A percentile compares a stretch with the other conserved stretches of the same genome.
Conservation (phyloP, 139 green algal genomes). For the Chlorella sp. region DNA sequence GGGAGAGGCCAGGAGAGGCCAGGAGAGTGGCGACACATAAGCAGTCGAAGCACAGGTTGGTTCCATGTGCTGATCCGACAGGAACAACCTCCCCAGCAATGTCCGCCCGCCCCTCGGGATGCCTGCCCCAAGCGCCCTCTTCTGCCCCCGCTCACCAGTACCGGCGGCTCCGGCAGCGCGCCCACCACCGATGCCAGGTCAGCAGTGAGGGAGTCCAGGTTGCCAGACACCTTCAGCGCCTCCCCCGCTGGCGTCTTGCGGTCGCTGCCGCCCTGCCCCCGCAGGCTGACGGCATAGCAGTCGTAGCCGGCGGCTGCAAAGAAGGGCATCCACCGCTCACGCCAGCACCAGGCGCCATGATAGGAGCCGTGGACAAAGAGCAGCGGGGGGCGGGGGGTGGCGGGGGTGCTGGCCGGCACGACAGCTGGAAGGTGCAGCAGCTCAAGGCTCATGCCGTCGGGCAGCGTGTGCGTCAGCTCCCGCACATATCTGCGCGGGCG, state of each 20-base stretch:
- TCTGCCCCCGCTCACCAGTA: conserved; percentile 52
- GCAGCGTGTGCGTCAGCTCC: conserved; percentile 40
- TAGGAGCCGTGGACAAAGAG: conserved; percentile 92
- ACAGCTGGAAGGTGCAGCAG: conserved; percentile 22
- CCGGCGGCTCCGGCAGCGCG: conserved; percentile 56
- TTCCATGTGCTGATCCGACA: too few relatives aligned
- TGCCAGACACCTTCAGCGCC: conserved; percentile 50
- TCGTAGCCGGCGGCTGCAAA: conserved; percentile 76
- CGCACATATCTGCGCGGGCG: conserved; percentile 1
- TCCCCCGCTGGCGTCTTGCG: conserved; percentile 12
- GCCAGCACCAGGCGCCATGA: conserved; percentile 93
- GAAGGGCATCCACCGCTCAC: conserved; percentile 86
- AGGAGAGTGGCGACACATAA: too few relatives aligned
- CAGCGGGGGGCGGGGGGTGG: conserved; percentile 61
- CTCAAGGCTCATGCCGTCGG: conserved; percentile 52
- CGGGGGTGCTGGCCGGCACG: neutral
- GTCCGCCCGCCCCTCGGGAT: too few relatives aligned
- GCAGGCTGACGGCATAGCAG: conserved; percentile 74
- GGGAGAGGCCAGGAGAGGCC: too few relatives aligned
- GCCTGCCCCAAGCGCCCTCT: too few relatives aligned
- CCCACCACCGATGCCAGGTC: conserved; percentile 69
- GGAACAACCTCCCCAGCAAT: too few relatives aligned
- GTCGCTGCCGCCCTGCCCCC: conserved; percentile 68
- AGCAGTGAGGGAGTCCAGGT: conserved; percentile 62
- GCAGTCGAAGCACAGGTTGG: too few relatives aligned